phyloP scores from a whole-genome alignment of 164 flowering plant species.

The Dillenia suffruticosa region DNA sequence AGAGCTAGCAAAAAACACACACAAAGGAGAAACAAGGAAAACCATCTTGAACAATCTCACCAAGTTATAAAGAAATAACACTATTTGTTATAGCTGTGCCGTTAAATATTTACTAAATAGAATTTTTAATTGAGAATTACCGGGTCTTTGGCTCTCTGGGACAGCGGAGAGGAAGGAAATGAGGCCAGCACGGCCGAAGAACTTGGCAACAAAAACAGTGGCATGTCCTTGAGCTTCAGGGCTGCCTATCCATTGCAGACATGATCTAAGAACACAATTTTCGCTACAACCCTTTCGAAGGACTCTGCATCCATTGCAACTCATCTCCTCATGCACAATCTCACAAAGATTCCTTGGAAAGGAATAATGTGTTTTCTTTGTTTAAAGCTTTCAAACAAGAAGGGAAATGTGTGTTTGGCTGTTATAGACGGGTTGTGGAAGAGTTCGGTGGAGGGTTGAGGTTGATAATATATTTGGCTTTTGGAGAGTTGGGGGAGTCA shows the following conservation, averaged over 20 bases:
- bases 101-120: too few species aligned
- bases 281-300: conserved; percentile 66
- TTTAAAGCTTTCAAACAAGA: too few species aligned
- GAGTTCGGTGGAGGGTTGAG: neutral
- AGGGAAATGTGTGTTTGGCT: too few species aligned
- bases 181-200: conserved; percentile 70
- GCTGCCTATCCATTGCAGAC: conserved; percentile 52
- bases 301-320: conserved; percentile 66
- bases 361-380: neutral
- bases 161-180: conserved; percentile 63
- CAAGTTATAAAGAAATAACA: conserved; percentile 1
- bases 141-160: conserved; percentile 45
- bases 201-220: conserved; percentile 68
- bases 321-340: conserved; percentile 21
- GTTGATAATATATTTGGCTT: neutral
- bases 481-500: conserved; percentile 8
- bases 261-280: conserved; percentile 42
- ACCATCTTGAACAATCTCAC: neutral
- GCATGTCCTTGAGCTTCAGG: conserved; percentile 64
- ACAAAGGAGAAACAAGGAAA: neutral
- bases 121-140: conserved; percentile 12
- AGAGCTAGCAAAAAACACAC: conserved; percentile 24
- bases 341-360: too few species aligned
- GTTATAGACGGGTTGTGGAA: too few species aligned
- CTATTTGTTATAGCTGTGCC: neutral